Base-by-base conservation (phyloP, 148 eudicot species). In the Vaccinium vitisidaea region DNA sequence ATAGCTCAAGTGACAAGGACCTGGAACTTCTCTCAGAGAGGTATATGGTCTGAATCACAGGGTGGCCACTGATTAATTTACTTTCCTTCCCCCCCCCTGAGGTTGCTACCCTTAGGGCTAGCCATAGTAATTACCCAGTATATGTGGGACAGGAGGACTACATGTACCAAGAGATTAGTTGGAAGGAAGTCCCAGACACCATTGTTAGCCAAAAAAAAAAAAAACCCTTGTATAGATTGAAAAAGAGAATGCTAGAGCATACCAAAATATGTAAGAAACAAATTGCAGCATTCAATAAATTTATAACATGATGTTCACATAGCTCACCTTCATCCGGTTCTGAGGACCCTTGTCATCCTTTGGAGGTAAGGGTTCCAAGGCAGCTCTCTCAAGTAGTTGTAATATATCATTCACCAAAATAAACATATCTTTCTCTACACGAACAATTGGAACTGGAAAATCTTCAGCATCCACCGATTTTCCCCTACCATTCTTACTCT, bases 281-380 rank as follows among this genome's bases (percentile, higher is more conserved):
- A 16, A 25, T 59, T 11, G 12, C 13, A 80, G 8, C 39, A 63
- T 23, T 48, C 74, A 71, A 65, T 61, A 61, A 61, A 77, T 32
- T 53, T 49, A 46, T 49, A 53, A 53, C 21, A 32, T 16, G 25
- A 85, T 48, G 46, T 39, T 75, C 50, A 46, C 19, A 8, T 36
- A 36, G 82, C 94, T 90, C 80, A 93, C 99, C 94, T 96, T 93
- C 27, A 91, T 90, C 85, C 97, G 98, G 87, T 94, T 93, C 86
- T 94, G 97, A 80, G 97, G 97, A 86, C 94, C 98, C 86, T 94
- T 96, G 53, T 96, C 98, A 88, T 96, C 98, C 87, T 94, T 96
- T 15, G 97, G 95, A 69, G 97, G 99, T 89, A 96, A 89, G 14
- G 98, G 94, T 81, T 94, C 99, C 85, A 93, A 43, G 75, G 94